Percentiles rank a stretch among this genome's conserved stretches.
These are phyloP conservation scores for Lecanoromycetidae sp. DNA, from an alignment of 2,329 filamentous ascomycete species.

Conservation along the genomic window DNA sequence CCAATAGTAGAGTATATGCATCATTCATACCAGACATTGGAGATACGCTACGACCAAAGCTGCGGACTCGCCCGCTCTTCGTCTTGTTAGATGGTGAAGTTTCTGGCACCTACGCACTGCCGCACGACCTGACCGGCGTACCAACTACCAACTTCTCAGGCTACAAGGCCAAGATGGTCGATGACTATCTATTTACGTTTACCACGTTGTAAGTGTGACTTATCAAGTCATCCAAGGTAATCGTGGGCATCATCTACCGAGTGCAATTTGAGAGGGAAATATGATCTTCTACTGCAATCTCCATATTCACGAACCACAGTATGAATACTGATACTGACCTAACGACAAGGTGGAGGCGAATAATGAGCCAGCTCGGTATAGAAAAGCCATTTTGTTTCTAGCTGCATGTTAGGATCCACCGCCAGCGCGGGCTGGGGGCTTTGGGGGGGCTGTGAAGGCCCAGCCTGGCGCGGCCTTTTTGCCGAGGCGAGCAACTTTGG, in stretches of 20 bases:
- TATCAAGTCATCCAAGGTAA: neutral
- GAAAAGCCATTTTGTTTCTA: slow-evolving; percentile 4
- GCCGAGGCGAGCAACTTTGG: slow-evolving; percentile 9
- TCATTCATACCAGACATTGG: neutral
- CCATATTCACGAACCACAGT: slow-evolving; percentile 6
- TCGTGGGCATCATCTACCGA: neutral
- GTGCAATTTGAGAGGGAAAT: slow-evolving; percentile 3
- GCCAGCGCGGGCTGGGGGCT: neutral
- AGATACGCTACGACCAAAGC: neutral
- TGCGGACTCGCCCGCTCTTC: neutral
- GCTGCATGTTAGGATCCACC: slow-evolving; percentile 10
- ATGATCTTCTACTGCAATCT: slow-evolving; percentile 9
- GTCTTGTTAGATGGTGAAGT: neutral
- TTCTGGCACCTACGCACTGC: neutral
- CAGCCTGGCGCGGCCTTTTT: slow-evolving; percentile 13
- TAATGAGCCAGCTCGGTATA: neutral
- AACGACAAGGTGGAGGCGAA: slow-evolving; percentile 1
- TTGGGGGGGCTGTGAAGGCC: slow-evolving; percentile 9
- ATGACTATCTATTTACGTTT: slow-evolving; percentile 5
- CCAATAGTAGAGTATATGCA: slow-evolving; percentile 2
- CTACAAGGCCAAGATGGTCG: neutral
- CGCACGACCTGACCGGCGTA: neutral
- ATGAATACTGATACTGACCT: neutral
- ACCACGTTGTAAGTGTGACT: neutral
- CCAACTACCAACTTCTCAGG: slow-evolving; percentile 1